Base-by-base conservation (phyloP, 768 basidiomycete genomes). In the Agaricus sinodeliciosus region DNA sequence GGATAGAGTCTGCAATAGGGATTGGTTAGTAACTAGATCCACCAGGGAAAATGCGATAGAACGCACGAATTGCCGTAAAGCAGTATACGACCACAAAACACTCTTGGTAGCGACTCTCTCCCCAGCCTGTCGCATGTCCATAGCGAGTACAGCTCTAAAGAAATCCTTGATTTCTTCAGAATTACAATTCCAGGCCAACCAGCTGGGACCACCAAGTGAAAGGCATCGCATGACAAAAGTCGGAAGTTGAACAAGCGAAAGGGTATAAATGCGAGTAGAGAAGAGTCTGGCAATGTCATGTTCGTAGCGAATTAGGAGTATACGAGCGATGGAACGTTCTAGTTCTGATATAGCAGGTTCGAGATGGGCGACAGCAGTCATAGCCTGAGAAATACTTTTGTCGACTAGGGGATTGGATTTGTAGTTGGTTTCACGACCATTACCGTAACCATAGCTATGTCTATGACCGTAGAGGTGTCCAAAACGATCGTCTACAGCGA, bases 91-190 rank as follows among this genome's bases (percentile, higher is more conserved):
- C 86, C 86, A 88, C 50, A 88, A 67, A 16, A 87, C 83, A 59
- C 83, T 85, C 73, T 87, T 88, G 7, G 86, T 87, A 7, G 87
- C 87, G 16, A 87, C 84, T 27, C 86, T 75, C 58, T 88, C 86
- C 15, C 86, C 87, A 0, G 84, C 82, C 65, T 89, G 84, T 26
- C 87, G 76, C 66, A 89, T 75, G 62, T 89, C 86, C 85, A 89
- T 87, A 55, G 76, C 76, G 56, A 89, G 79, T 43, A 76, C 78
- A 0, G 80, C 74, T 15, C 86, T 74, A 65, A 87, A 81, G 63
- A 85, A 87, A 60, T 88, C 85, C 55, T 85, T 87, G 62, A 89
- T 73, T 52, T 84, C 85, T 52, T 87, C 86, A 46, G 66, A 74
- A 54, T 83, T 80, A 7, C 84, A 73, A 55, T 87, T 87, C 60